Percentiles rank a stretch among this genome's conserved stretches.
Evolutionary conservation across 2,329 filamentous ascomycete species (phyloP).

Genomic region (Ophiostoma himal-ulmi): DNA sequence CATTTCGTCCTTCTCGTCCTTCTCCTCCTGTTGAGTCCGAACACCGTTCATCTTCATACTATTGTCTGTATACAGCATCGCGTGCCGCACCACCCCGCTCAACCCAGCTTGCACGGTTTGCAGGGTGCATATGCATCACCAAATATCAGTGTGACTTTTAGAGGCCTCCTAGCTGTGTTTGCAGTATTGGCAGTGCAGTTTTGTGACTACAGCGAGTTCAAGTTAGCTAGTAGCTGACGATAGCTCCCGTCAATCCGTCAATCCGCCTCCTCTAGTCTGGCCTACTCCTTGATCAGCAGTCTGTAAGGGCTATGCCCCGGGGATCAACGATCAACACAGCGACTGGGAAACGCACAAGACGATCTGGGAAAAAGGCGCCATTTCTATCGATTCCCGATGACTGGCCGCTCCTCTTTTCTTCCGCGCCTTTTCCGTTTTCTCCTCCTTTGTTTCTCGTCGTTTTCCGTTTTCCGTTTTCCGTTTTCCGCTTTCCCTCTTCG

Average conservation of each 20-base stretch:
- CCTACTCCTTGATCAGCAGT: neutral
- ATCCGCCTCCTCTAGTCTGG: neutral
- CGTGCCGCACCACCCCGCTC: constrained; percentile 8
- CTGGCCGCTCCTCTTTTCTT: neutral
- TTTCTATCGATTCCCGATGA: neutral
- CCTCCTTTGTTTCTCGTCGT: too few relatives aligned
- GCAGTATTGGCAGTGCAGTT: neutral
- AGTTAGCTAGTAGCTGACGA: neutral
- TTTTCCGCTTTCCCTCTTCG: neutral
- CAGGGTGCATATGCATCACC: constrained; percentile 12
- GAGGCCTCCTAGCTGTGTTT: constrained; percentile 7
- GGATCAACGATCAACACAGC: neutral
- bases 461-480: neutral
- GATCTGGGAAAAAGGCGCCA: neutral
- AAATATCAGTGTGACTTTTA: neutral
- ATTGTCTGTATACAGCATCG: neutral
- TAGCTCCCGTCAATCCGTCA: constrained; percentile 1
- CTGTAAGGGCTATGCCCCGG: neutral
- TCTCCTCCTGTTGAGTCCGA: neutral
- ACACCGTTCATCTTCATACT: neutral
- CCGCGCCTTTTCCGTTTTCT: neutral
- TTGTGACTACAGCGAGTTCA: neutral
- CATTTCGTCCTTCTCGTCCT: too few relatives aligned
- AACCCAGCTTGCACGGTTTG: constrained; percentile 7
- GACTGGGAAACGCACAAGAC: neutral